A percentile compares a stretch with the other conserved stretches of the same genome.
phyloP scores from a whole-genome alignment of 495 filamentous ascomycete species.

The Saxophila tyrrhenica region DNA sequence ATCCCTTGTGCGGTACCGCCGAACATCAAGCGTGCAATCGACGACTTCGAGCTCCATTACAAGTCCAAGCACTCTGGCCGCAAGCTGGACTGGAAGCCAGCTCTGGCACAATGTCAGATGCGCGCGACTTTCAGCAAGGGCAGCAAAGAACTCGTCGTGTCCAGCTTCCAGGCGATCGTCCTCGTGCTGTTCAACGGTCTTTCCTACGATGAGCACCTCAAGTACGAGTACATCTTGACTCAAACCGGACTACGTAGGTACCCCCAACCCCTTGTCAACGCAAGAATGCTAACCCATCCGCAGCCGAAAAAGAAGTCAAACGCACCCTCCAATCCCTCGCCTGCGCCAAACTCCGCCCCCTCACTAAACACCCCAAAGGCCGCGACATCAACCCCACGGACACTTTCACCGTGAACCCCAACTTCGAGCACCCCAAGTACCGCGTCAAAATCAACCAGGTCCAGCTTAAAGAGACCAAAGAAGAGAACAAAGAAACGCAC shows the following conservation, averaged over 20 bases:
- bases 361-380: conserved; percentile 75
- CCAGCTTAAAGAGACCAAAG: conserved; percentile 83
- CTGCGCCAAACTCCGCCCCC: conserved; percentile 76
- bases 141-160: conserved; percentile 74
- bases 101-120: conserved; percentile 75
- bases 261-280: neutral
- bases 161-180: conserved; percentile 82
- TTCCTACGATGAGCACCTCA: conserved; percentile 41
- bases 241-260: conserved; percentile 55
- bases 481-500: conserved; percentile 88
- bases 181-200: conserved; percentile 83
- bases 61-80: conserved; percentile 74
- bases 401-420: conserved; percentile 65
- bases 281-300: conserved; percentile 19
- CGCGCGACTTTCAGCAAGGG: conserved; percentile 66
- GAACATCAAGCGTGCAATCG: conserved; percentile 55
- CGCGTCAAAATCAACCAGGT: conserved; percentile 98
- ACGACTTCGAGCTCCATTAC: conserved; percentile 71
- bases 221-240: conserved; percentile 58
- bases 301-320: conserved; percentile 63
- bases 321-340: conserved; percentile 91
- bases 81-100: conserved; percentile 83
- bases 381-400: conserved; percentile 67
- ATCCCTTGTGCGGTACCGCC: conserved; percentile 62
- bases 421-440: conserved; percentile 70